Conservation (phyloP, 225 moss, liverwort and hornwort genomes). For the Neckera pumila region DNA sequence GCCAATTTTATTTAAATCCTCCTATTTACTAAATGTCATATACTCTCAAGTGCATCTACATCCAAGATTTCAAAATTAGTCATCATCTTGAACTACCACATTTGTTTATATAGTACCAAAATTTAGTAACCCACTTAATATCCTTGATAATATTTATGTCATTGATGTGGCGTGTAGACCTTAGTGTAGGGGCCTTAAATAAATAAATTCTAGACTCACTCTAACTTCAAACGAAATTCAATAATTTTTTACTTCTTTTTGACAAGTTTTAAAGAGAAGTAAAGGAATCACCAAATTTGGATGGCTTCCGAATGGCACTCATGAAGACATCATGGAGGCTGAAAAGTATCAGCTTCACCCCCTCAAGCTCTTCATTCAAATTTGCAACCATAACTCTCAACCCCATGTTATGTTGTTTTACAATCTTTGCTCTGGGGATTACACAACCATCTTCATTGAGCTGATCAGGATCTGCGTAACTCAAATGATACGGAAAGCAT, state of each 20-base stretch:
- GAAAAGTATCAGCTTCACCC: not conserved
- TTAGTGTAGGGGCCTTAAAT: not conserved
- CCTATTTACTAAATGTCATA: not conserved
- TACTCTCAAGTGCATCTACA: not conserved
- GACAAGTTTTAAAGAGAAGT: not conserved
- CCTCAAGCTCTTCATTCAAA: not conserved
- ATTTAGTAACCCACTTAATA: not conserved
- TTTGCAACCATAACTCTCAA: not conserved
- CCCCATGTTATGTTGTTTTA: not conserved
- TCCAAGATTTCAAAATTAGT: not conserved
- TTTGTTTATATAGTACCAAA: not conserved
- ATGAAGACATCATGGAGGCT: constrained; percentile 11
- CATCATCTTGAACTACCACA: too few species aligned
- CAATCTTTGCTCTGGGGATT: fast-evolving
- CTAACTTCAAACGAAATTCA: not conserved
- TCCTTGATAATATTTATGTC: not conserved
- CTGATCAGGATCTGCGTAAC: not conserved
- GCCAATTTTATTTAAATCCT: not conserved
- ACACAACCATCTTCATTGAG: constrained; percentile 12
- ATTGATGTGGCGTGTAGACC: fast-evolving
- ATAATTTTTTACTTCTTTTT: too few species aligned
- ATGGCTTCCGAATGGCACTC: constrained; percentile 16
- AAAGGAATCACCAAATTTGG: constrained; percentile 10
- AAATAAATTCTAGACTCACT: not conserved
- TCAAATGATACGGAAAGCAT: not conserved